phyloP scores from a whole-genome alignment of 345 rosid genomes.

The Bruguiera gymnorhiza region DNA sequence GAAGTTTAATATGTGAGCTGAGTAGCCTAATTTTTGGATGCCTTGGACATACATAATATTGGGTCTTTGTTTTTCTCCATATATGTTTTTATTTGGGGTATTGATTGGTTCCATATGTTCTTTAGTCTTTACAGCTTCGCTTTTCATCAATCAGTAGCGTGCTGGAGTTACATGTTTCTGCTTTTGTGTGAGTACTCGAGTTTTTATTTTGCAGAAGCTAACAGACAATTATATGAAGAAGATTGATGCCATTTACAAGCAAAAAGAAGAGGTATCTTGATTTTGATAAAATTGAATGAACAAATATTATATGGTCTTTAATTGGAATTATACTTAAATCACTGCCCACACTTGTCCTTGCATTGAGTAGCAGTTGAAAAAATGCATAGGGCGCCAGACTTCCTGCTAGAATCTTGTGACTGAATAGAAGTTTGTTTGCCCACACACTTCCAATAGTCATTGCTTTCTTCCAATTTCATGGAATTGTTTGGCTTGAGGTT shows the following conservation, averaged over 20 bases:
- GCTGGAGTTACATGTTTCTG: not conserved
- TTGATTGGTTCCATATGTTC: not conserved
- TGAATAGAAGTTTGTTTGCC: not conserved
- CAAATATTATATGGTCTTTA: not conserved
- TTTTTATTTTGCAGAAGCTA: slow-evolving; percentile 61
- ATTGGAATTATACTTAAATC: not conserved
- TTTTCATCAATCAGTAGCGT: not conserved
- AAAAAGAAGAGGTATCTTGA: slow-evolving; percentile 78
- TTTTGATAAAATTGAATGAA: slow-evolving; percentile 1
- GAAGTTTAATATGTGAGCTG: not conserved
- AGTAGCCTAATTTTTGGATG: not conserved
- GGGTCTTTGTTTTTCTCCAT: not conserved
- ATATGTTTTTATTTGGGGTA: not conserved
- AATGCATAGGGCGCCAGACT: not conserved
- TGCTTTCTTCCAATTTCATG: too few relatives aligned
- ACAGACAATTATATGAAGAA: slow-evolving; percentile 88
- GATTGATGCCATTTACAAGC: slow-evolving; percentile 68
- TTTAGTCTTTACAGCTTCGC: not conserved
- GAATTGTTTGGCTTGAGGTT: not conserved
- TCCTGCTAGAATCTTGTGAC: not conserved
- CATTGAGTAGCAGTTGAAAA: not conserved
- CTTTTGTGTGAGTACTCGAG: not conserved
- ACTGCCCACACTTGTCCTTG: not conserved
- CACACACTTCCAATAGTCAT: not conserved
- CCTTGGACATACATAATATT: not conserved